Evolutionary conservation across 306 rosid species (phyloP), one percentile per base, ranked within the genome.

Genomic region (Rosa chinensis): DNA sequence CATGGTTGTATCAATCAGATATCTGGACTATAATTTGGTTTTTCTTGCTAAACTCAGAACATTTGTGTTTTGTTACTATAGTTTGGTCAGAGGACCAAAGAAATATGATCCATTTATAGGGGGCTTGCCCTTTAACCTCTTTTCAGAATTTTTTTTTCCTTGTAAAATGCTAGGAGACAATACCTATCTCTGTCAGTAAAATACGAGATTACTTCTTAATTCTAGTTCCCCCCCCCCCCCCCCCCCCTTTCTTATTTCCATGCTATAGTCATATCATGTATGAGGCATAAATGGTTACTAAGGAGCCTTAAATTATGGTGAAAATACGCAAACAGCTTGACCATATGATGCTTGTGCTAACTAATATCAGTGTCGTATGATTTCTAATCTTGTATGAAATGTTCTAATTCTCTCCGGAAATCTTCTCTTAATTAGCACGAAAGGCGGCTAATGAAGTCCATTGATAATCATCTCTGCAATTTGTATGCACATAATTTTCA

Each of bases 361-460:
- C n/a, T 16, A 20, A 3, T 37, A 16, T 17, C 47, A 39, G 10
- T 2, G 59, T 64, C 10, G 7, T 35, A 32, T 39, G 67, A 55
- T 43, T 44, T n/a, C 32, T 8, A 66, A 39, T 52, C 72, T 52
- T 32, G 39, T 17, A 43, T 39, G 10, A 11, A 12, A 11, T 32
- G 4, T 13, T 32, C 8, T 14, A 35, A 35, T 32, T 32, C 3
- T 5, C 12, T 62, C 20, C 12, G 3, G 35, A 21, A 56, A 37
- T 63, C 3, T 25, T 18, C 40, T 45, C 70, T 50, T 11, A 8
- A 25, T 56, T 17, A 28, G 58, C 77, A 53, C 45, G 71, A 44
- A 59, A 82, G 84, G 78, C 28, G 39, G 73, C 28, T 73, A 18
- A 66, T 80, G 70, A 16, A 8, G 20, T 53, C 9, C 62, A 23